Evolutionary conservation across 352 stramenopile species (phyloP), one percentile per base, ranked within the genome.

Genomic region (Globisporangium spiculum): DNA sequence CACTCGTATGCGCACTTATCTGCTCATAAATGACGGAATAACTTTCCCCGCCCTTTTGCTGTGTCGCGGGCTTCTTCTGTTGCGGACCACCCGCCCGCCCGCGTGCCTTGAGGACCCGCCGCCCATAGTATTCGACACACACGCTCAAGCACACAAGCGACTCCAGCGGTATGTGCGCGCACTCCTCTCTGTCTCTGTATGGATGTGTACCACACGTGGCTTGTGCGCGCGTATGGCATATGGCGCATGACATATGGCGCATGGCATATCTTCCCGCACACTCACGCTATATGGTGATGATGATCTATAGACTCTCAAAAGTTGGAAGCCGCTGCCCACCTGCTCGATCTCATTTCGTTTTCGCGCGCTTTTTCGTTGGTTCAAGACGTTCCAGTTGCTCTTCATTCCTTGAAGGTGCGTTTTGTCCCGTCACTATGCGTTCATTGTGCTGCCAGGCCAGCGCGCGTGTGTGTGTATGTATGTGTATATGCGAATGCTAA

Each of bases 71-170:
- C 44, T 52, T 20, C 44, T 52, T 52, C 44, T 52, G 44, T 52
- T 52, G 44, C 44, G 18, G 44, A 52, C 44, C 44, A 52, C 44
- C 18, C 44, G 16, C 41, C 41, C 41, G 41, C 41, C 41, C 41
- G 41, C 18, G 41, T 50, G 41, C 41, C 41, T 52, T 7, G 44
- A 12, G 3, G 50, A 56, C 50, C 50, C n/a, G 50, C 50, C 50
- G n/a, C 50, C 26, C 20, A 61, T 36, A 61, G 30, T 30, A 61
- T 61, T 61, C 55, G 55, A 61, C 55, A 62, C 32, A 32, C 36
- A 32, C 30, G n/a, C 22, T 38, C 26, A 22, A 44, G 18, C 44
- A 30, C 50, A 27, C 50, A 27, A 56, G 50, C 50, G 50, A 56
- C n/a, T 46, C 22, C 44, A 52, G 44, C 18, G 6, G 55, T 44